Evolutionary conservation across 2,329 filamentous ascomycete species (phyloP), one percentile per base, ranked within the genome.

Genomic region (Fusarium nematophilum): DNA sequence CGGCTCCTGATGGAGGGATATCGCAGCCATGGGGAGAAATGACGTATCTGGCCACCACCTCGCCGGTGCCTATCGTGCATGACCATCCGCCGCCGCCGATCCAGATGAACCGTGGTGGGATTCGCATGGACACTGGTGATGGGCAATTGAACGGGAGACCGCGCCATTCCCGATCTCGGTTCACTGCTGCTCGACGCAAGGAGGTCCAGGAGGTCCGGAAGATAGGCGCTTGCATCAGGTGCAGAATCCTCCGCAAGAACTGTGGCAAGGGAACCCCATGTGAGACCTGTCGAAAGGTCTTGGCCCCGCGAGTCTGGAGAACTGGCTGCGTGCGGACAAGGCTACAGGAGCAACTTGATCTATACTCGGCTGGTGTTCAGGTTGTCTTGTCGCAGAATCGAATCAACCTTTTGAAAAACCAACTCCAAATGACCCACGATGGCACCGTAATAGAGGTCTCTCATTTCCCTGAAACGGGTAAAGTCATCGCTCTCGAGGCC

Each of bases 161-260:
- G 2, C 81, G 81, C 13, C 81, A 87, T 64, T 80, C 81, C 7
- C 81, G 86, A 9, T 83, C 84, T 4, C 78, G 83, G 8, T 89
- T 89, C 62, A 83, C 81, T 15, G 78, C 83, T 5, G 76, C 76
- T 1, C 79, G 87, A n/a, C 79, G 87, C 17, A 87, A 85, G 67
- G 84, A 89, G 66, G 86, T 90, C 2, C 85, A 88, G 62, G 84
- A 86, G 59, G 84, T 89, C 17, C 83, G 87, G 18, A 86, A 86
- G 64, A 81, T 86, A 29, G 87, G 87, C 6, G 86, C 87, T 10
- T 90, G 87, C 64, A 87, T 89, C 46, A 79, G 87, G 37, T 90
- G 87, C 66, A 81, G 86, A 30, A 88, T 89, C 58, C 73, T 90
- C 29, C 81, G 86, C 53, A 90, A 90, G 74, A 87, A 85, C 2